Conservation (phyloP, 164 flowering plant species). For the Akebia trifoliata region DNA sequence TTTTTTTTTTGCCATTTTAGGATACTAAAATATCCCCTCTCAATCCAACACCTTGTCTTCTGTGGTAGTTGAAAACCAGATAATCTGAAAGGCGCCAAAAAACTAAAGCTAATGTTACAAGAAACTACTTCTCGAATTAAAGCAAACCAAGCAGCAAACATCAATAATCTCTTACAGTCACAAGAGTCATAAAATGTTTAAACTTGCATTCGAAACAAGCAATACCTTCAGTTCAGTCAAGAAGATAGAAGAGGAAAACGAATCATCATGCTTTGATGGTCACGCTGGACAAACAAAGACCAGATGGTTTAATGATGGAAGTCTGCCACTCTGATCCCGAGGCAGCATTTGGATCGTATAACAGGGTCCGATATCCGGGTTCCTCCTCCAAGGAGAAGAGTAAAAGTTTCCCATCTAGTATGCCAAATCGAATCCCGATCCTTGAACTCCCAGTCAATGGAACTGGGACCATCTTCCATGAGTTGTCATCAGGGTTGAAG, state of each 20-base stretch:
- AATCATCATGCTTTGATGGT: slow-evolving; percentile 64
- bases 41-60: too few relatives aligned
- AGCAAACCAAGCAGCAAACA: too few relatives aligned
- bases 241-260: background rate
- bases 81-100: too few relatives aligned
- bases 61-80: too few relatives aligned
- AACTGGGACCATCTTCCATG: slow-evolving; percentile 77
- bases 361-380: slow-evolving; percentile 33
- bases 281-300: slow-evolving; percentile 64
- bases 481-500: slow-evolving; percentile 52
- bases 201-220: too few relatives aligned
- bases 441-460: slow-evolving; percentile 78
- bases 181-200: too few relatives aligned
- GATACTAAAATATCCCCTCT: too few relatives aligned
- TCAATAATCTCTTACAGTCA: too few relatives aligned
- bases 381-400: slow-evolving; percentile 58
- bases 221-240: background rate
- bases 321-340: slow-evolving; percentile 80
- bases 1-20: too few relatives aligned
- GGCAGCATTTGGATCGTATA: slow-evolving; percentile 77
- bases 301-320: slow-evolving; percentile 54
- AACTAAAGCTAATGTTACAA: too few relatives aligned
- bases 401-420: slow-evolving; percentile 65
- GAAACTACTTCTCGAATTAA: too few relatives aligned
- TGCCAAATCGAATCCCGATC: slow-evolving; percentile 76